Evolutionary conservation across 83 land plant species (phyloP), one percentile per base, ranked within the genome.

Genomic region (Larix sibirica): DNA sequence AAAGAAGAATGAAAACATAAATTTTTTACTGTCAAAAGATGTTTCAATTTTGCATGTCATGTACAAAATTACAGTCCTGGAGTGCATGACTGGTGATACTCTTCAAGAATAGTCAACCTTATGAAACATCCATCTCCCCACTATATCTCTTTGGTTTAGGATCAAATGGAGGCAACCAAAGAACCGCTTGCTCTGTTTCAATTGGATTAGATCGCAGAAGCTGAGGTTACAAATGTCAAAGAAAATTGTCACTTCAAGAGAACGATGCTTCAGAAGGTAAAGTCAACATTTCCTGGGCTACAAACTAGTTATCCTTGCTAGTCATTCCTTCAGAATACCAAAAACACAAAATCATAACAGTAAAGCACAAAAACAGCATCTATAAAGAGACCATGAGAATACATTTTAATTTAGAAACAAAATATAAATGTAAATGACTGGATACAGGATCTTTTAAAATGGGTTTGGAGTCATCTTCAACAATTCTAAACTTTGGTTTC

Each of bases 111-210:
- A 18, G 23, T 20, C 20, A 70, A 44, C 40, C 75, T 40, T 40
- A 70, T 38, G 75, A 70, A 70, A 70, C 75, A 18, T 70, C 75
- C 75, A 70, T 70, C 75, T 70, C 75, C 75, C 50, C 75, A 38
- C 75, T 70, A 44, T 70, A 70, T 70, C 21, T 17, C 47, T 70
- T 17, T 33, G 44, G 75, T 20, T 20, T 70, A 44, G 44, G 75
- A 70, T 70, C 75, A 70, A 70, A 70, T 70, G 75, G 75, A 70
- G 75, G 75, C 33, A 70, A 70, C 75, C 40, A 44, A 70, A 70
- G 75, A 38, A 70, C 47, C 5, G 75, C 75, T 38, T 70, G 75
- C 40, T 70, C 50, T 17, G 75, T 70, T 70, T 70, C 75, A 4
- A 70, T 70, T 38, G 75, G 75, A 70, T 70, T 44, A 38, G 75